Evolutionary conservation across 2,329 filamentous ascomycete genomes (phyloP).

Genomic region (Colletotrichum lupini): DNA sequence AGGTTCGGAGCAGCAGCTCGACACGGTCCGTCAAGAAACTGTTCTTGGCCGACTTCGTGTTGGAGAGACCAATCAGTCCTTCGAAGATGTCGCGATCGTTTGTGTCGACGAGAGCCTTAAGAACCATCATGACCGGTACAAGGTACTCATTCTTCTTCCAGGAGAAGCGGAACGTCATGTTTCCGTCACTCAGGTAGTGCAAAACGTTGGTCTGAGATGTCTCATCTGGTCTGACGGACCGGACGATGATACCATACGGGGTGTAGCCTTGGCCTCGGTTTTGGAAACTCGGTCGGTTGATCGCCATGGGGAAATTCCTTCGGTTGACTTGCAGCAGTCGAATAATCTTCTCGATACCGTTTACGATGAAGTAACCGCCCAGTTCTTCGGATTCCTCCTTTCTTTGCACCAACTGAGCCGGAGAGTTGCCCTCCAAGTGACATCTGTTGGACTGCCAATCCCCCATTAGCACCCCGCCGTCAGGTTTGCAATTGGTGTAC

Average conservation of each 20-base stretch:
- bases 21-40: slow-evolving; percentile 96
- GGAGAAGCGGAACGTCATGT: slow-evolving; percentile 96
- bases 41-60: slow-evolving; percentile 82
- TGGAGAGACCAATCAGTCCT: slow-evolving; percentile 82
- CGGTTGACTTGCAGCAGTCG: slow-evolving; percentile 90
- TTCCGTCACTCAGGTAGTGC: slow-evolving; percentile 95
- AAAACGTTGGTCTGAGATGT: slow-evolving; percentile 97
- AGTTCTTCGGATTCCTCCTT: slow-evolving; percentile 98
- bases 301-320: slow-evolving; percentile 95
- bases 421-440: slow-evolving; percentile 87
- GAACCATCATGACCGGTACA: slow-evolving; percentile 95
- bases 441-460: slow-evolving; percentile 82
- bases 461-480: slow-evolving; percentile 40
- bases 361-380: slow-evolving; percentile 97
- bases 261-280: slow-evolving; percentile 91
- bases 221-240: slow-evolving; percentile 95
- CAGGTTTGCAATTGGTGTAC: background rate
- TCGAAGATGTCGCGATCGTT: slow-evolving; percentile 98
- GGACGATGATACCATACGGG: slow-evolving; percentile 88
- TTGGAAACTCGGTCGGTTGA: slow-evolving; percentile 88
- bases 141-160: slow-evolving; percentile 98
- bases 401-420: slow-evolving; percentile 81
- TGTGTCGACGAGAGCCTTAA: slow-evolving; percentile 94
- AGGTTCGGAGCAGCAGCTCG: slow-evolving; percentile 90
- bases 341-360: slow-evolving; percentile 97